Evolutionary conservation across 1,284 basidiomycete species (phyloP).

Genomic region (Irpex sp.): DNA sequence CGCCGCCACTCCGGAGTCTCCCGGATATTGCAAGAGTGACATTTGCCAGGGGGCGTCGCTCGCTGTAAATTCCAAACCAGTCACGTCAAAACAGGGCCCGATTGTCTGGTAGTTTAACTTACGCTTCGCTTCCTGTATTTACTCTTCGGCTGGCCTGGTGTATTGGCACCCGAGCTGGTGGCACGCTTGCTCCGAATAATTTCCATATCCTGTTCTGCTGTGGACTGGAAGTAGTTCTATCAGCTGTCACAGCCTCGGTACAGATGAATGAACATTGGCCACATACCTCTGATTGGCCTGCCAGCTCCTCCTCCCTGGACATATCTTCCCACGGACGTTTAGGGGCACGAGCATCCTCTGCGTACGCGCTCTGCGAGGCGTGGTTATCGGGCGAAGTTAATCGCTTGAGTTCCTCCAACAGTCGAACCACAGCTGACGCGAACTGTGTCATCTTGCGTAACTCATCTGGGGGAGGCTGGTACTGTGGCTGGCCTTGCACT

Average conservation of each 20-base stretch:
- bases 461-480: slow-evolving; percentile 51
- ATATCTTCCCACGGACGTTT: slow-evolving; percentile 79
- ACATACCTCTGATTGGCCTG: slow-evolving; percentile 26
- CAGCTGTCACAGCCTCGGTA: background rate
- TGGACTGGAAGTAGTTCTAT: slow-evolving; percentile 37
- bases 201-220: slow-evolving; percentile 78
- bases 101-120: slow-evolving; percentile 33
- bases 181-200: slow-evolving; percentile 74
- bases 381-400: slow-evolving; percentile 29
- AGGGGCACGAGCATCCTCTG: slow-evolving; percentile 48
- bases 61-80: slow-evolving; percentile 40
- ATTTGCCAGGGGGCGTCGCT: slow-evolving; percentile 77
- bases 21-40: slow-evolving; percentile 78
- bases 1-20: slow-evolving; percentile 84
- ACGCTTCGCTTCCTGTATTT: slow-evolving; percentile 82
- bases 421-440: slow-evolving; percentile 58
- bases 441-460: slow-evolving; percentile 63
- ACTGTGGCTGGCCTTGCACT: slow-evolving; percentile 37
- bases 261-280: slow-evolving; percentile 6
- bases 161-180: slow-evolving; percentile 41
- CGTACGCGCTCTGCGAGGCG: slow-evolving; percentile 23
- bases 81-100: slow-evolving; percentile 2
- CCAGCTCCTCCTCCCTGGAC: slow-evolving; percentile 34
- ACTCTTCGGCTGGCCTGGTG: slow-evolving; percentile 51
- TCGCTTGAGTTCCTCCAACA: slow-evolving; percentile 60